Evolutionary conservation across 306 rosid genomes (phyloP).

Genomic region (Betula pendula): DNA sequence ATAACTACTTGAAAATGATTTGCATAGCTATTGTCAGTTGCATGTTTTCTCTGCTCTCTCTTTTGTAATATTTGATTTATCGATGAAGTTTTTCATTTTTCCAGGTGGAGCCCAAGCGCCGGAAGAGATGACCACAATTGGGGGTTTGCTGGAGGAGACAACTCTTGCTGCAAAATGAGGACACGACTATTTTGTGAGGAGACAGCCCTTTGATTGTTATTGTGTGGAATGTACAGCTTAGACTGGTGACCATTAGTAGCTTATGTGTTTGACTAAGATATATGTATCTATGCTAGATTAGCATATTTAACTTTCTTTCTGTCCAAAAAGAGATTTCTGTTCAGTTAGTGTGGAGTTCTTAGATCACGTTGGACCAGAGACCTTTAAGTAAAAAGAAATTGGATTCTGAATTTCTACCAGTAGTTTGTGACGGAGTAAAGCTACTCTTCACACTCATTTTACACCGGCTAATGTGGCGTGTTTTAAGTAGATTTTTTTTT

Average conservation of each 20-base stretch:
- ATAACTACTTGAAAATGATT: neutral
- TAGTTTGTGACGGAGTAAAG: too few species aligned
- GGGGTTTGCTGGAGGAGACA: constrained; percentile 13
- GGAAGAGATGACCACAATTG: constrained; percentile 50
- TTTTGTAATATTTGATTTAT: neutral
- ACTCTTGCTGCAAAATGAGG: constrained; percentile 3
- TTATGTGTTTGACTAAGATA: constrained; percentile 43
- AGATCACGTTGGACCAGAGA: constrained; percentile 5
- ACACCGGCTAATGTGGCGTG: too few species aligned
- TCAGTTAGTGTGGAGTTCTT: constrained; percentile 26
- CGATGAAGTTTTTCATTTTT: constrained; percentile 13
- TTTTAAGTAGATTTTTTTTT: too few species aligned
- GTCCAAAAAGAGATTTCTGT: constrained; percentile 19
- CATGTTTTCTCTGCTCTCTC: neutral
- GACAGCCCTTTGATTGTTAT: constrained; percentile 28
- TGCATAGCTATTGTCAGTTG: neutral
- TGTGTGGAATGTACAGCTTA: constrained; percentile 49
- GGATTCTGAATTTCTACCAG: neutral
- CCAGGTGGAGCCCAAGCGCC: constrained; percentile 76
- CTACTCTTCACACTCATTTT: too few species aligned
- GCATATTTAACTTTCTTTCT: constrained; percentile 23
- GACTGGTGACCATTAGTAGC: constrained; percentile 32
- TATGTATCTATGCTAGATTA: constrained; percentile 37
- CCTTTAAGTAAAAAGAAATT: constrained; percentile 15
- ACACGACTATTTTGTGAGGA: neutral